Base-by-base conservation (phyloP, 2,329 filamentous ascomycete genomes). In the Ceratocystiopsis brevicomis region DNA sequence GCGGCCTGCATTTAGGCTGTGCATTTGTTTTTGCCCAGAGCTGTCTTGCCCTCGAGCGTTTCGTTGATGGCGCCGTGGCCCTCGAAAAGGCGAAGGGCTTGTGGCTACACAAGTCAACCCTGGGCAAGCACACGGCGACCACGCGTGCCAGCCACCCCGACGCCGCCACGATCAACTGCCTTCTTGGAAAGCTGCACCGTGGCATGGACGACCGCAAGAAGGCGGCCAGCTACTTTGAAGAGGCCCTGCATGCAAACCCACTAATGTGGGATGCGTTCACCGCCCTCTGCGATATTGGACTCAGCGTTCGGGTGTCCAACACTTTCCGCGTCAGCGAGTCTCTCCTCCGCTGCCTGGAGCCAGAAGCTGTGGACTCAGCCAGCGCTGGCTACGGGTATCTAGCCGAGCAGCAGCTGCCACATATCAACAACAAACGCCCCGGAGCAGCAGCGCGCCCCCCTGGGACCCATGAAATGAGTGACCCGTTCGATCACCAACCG, bases 221-320 rank as follows among this genome's bases (percentile, higher is more conserved):
- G 59, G 87, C 90, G 9, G 76, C 88, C 15, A 73, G 81, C 50
- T 85, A 76, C 58, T 96, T 90, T 56, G 85, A 93, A 51, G 85
- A 92, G 47, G 76, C 87, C 6, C 64, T 98, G 53, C 92, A 87
- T 61, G 60, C 78, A 44, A 98, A 96, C 54, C 87, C 90, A 1
- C 88, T 96, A 60, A 90, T 94, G 73, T 98, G 90, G 90, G 90
- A 98, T 65, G 87, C 88, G 0, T 96, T 96, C 54, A 77, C 79
- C 18, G 80, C 76, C 15, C 69, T 98, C 9, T 94, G 87, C 57
- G 86, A 95, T 55, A 83, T 74, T 77, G 83, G 84, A 4, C 79
- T 85, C 38, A 78, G 77, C 50, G 70, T 96, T 44, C 77, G 82
- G 44, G 76, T 90, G 11, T 72, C 78, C 21, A 94, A 92, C 54